A percentile compares a stretch with the other conserved stretches of the same genome.
These are phyloP conservation scores for Picea sitchensis DNA, from an alignment of 75 land plant species.

Conservation along the genomic window DNA sequence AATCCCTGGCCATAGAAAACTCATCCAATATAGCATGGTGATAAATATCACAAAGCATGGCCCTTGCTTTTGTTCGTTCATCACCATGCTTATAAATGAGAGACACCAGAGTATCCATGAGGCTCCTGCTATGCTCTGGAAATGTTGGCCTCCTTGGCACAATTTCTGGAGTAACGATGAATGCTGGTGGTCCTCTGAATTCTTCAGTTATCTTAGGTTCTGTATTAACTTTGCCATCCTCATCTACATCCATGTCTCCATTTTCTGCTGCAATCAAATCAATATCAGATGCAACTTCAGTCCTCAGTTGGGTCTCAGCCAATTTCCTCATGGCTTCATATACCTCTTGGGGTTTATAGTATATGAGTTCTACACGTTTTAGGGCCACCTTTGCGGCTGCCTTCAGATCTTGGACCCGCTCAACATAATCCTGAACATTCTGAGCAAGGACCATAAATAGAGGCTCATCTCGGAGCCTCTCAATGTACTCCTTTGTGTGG, in stretches of 20 bases:
- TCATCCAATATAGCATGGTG: conserved; percentile 84
- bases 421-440: conserved; percentile 82
- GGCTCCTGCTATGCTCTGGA: conserved; percentile 67
- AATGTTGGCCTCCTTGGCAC: conserved; percentile 77
- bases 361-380: conserved; percentile 73
- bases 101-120: conserved; percentile 76
- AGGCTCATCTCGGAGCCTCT: conserved; percentile 89
- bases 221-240: conserved; percentile 21
- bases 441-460: conserved; percentile 77
- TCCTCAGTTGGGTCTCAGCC: conserved; percentile 40
- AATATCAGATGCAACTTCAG: conserved; percentile 17
- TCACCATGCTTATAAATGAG: conserved; percentile 83
- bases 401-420: conserved; percentile 57
- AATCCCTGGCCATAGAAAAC: conserved; percentile 69
- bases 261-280: conserved; percentile 27
- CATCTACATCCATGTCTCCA: conserved; percentile 29
- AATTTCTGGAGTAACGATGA: conserved; percentile 63
- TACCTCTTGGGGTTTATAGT: conserved; percentile 95
- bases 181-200: conserved; percentile 51
- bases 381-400: conserved; percentile 86
- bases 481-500: conserved; percentile 86
- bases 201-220: conserved; percentile 30
- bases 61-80: conserved; percentile 92
- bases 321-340: conserved; percentile 92
- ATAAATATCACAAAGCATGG: conserved; percentile 96